These are phyloP conservation scores for Trypethelium eluteriae DNA, from an alignment of 495 filamentous ascomycete genomes.

Conservation along the genomic window DNA sequence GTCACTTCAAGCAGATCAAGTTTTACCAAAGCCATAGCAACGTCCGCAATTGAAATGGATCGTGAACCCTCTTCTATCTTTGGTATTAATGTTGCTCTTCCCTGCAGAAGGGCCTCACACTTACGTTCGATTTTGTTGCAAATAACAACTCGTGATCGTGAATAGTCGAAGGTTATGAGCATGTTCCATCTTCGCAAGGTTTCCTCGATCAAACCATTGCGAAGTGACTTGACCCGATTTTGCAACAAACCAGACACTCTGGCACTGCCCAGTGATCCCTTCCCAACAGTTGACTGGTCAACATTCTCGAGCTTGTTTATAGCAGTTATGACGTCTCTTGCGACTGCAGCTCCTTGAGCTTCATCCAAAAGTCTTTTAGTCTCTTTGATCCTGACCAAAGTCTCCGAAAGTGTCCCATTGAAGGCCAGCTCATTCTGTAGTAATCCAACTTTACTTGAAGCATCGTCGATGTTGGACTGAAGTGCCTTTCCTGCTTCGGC, in stretches of 20 bases:
- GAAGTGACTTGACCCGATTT: constrained; percentile 28
- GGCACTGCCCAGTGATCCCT: constrained; percentile 31
- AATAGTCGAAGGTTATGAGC: constrained; percentile 29
- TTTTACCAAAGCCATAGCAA: constrained; percentile 1
- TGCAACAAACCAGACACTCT: constrained; percentile 32
- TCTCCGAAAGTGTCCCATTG: constrained; percentile 57
- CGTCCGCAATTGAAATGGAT: neutral
- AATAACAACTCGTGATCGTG: constrained; percentile 25
- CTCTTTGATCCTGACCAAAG: constrained; percentile 52
- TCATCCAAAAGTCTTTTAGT: constrained; percentile 40
- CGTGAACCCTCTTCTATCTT: neutral
- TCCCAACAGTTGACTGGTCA: constrained; percentile 34
- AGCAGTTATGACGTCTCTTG: constrained; percentile 27
- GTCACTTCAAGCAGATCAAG: constrained; percentile 12
- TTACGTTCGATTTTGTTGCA: constrained; percentile 11
- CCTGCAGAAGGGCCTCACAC: neutral
- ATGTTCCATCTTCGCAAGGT: constrained; percentile 36
- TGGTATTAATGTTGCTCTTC: neutral
- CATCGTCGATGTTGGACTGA: constrained; percentile 53
- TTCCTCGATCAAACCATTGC: constrained; percentile 28
- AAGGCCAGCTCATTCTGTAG: constrained; percentile 69
- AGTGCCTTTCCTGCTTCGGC: constrained; percentile 58
- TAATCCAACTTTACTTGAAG: constrained; percentile 60
- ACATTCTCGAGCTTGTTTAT: constrained; percentile 44
- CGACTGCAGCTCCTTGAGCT: constrained; percentile 32